Evolutionary conservation across 1,284 basidiomycete genomes (phyloP), one percentile per base, ranked within the genome.

Genomic region (Ustilago trichophora): DNA sequence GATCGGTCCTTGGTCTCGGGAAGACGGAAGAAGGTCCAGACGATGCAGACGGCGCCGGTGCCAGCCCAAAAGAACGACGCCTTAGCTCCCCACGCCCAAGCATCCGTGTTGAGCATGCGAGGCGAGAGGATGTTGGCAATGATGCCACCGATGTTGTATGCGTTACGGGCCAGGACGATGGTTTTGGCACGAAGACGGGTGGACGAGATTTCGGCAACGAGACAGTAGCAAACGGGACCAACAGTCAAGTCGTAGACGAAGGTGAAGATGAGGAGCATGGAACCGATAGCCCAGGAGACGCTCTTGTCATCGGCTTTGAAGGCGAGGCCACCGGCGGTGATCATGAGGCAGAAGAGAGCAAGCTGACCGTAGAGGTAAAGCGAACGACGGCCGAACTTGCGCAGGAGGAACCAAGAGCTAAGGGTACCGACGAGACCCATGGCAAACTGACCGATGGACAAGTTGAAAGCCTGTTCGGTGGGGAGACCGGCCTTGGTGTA

Each of bases 151-250:
- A 72, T 32, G 63, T 84, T 83, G 80, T 85, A 85, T 4, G 79
- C 64, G 53, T 82, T 82, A 43, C 86, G 82, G 26, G 84, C 83
- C 19, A 87, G 80, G 1, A 83, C 85, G 60, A 86, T 82, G 2
- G 85, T 85, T 80, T 86, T 86, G 68, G 84, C 82, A 16, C 83
- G 78, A 6, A 85, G 80, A 21, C 84, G 81, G n/a, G 83, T 82
- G n/a, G 84, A 83, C 0, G 83, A 78, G 35, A 85, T 75, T 51
- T 85, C 85, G 15, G 83, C 82, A 8, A 85, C 84, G 42, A 85
- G 75, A 34, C 81, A 82, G 74, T 83, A 84, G 73, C 82, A 82
- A 32, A 82, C 69, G 5, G 82, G 83, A 31, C 83, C 83, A 41
- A 83, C 75, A 12, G 81, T 78, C 31, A 76, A 26, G 63, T 83